Conservation (phyloP, 495 filamentous ascomycete species). For the Tuber magnatum region DNA sequence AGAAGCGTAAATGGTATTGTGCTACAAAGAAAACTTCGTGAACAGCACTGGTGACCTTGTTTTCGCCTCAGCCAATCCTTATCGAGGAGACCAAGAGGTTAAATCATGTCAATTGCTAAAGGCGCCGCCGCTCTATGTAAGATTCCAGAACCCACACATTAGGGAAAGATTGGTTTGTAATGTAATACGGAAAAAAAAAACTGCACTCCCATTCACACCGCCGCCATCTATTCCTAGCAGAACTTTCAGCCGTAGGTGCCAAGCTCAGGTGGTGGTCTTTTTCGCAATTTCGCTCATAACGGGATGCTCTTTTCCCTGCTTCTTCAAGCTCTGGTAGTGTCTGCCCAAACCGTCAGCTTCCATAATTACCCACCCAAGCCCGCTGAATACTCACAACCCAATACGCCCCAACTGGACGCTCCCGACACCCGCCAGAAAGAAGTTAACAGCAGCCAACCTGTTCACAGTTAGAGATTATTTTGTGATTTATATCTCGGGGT, state of each 20-base stretch:
- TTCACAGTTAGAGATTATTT: background rate
- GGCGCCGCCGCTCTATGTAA: background rate
- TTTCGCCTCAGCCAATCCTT: background rate
- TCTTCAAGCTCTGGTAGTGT: constrained; percentile 28
- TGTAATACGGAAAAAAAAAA: background rate
- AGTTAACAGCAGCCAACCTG: constrained; percentile 91
- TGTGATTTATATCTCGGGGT: background rate
- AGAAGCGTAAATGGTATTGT: background rate
- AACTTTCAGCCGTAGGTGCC: background rate
- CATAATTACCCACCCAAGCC: background rate
- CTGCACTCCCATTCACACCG: background rate
- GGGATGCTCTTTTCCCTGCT: constrained; percentile 12
- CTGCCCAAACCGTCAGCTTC: constrained; percentile 12
- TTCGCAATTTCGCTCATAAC: constrained; percentile 1
- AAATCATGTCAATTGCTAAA: background rate
- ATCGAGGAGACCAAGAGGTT: background rate
- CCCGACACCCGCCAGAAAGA: constrained; percentile 84
- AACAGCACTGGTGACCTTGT: background rate
- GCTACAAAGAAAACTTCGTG: background rate
- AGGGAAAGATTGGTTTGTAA: background rate
- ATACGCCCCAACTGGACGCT: constrained; percentile 75
- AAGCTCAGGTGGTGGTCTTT: background rate
- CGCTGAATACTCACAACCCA: constrained; percentile 47
- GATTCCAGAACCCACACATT: background rate
- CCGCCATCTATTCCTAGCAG: background rate